Evolutionary conservation across 2,329 filamentous ascomycete species (phyloP).

Genomic region (Epichloe festucae): DNA sequence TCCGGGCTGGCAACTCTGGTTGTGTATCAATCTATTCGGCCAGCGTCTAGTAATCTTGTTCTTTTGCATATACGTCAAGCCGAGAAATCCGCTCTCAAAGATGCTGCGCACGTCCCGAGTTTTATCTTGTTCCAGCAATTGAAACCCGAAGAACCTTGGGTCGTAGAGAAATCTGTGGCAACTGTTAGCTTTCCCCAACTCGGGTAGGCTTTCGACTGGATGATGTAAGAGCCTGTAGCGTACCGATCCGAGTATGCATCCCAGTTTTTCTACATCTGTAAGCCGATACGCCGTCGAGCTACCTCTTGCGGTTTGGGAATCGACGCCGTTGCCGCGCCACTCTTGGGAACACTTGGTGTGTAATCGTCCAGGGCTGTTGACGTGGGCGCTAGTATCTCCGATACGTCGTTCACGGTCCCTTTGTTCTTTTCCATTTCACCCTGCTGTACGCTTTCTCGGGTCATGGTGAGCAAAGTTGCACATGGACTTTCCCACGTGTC

Average conservation of each 20-base stretch:
- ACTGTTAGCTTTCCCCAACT: no score
- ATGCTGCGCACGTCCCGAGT: neutral
- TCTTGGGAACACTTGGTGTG: neutral
- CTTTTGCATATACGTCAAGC: slow-evolving; percentile 8
- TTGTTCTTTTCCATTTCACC: neutral
- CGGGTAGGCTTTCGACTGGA: no score
- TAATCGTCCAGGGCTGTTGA: neutral
- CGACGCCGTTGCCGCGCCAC: neutral
- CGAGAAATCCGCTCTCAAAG: slow-evolving; percentile 8
- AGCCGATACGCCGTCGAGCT: neutral
- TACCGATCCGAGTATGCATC: neutral
- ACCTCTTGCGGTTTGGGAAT: neutral
- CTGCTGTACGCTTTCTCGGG: slow-evolving; percentile 1
- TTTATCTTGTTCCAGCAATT: neutral
- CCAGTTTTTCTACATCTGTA: slow-evolving; percentile 1
- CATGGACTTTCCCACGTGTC: slow-evolving; percentile 13
- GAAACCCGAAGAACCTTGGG: neutral
- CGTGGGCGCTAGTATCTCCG: neutral
- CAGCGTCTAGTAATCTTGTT: slow-evolving; percentile 13
- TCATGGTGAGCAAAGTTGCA: slow-evolving; percentile 13
- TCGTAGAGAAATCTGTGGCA: neutral
- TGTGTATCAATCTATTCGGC: slow-evolving; percentile 12
- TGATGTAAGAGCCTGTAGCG: neutral
- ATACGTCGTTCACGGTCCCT: neutral
- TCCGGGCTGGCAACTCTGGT: slow-evolving; percentile 3